Evolutionary conservation across 1,139 yeast species (phyloP).

Genomic region (Hansenula anomala): DNA sequence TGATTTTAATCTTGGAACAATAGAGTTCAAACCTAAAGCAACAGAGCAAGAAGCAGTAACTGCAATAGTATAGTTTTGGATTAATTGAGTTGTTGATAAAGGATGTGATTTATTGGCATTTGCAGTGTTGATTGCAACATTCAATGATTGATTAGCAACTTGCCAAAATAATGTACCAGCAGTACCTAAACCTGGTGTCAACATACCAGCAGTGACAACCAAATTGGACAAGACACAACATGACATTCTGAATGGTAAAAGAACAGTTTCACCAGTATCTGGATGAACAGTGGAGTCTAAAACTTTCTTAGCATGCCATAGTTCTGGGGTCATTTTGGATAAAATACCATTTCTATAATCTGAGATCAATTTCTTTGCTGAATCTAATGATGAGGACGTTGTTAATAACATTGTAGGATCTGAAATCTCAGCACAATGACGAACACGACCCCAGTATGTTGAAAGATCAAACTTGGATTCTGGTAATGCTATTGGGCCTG

Average conservation of each 20-base stretch:
- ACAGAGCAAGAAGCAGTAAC: slow-evolving; percentile 94
- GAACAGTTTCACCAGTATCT: slow-evolving; percentile 89
- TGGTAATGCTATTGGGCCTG: slow-evolving; percentile 77
- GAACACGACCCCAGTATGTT: slow-evolving; percentile 90
- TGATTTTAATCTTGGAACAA: slow-evolving; percentile 75
- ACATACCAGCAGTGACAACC: slow-evolving; percentile 96
- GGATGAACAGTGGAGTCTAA: slow-evolving; percentile 91
- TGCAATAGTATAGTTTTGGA: slow-evolving; percentile 77
- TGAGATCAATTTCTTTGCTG: slow-evolving; percentile 62
- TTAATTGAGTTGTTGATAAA: slow-evolving; percentile 68
- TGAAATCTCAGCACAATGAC: slow-evolving; percentile 88
- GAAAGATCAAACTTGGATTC: slow-evolving; percentile 71
- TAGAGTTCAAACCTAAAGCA: slow-evolving; percentile 84
- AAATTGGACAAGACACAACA: slow-evolving; percentile 88
- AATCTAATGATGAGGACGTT: slow-evolving; percentile 55
- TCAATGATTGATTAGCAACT: slow-evolving; percentile 90
- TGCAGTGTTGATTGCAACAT: slow-evolving; percentile 94
- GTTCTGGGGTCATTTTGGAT: slow-evolving; percentile 61
- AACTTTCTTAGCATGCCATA: slow-evolving; percentile 86
- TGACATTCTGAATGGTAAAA: slow-evolving; percentile 95
- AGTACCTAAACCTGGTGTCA: slow-evolving; percentile 88
- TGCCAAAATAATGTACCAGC: slow-evolving; percentile 96
- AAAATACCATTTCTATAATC: slow-evolving; percentile 68
- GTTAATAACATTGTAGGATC: slow-evolving; percentile 89
- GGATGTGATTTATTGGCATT: slow-evolving; percentile 96